Evolutionary conservation across 805 yeast genomes (phyloP), one percentile per base, ranked within the genome.

Genomic region (Yamadazyma phyllophila): DNA sequence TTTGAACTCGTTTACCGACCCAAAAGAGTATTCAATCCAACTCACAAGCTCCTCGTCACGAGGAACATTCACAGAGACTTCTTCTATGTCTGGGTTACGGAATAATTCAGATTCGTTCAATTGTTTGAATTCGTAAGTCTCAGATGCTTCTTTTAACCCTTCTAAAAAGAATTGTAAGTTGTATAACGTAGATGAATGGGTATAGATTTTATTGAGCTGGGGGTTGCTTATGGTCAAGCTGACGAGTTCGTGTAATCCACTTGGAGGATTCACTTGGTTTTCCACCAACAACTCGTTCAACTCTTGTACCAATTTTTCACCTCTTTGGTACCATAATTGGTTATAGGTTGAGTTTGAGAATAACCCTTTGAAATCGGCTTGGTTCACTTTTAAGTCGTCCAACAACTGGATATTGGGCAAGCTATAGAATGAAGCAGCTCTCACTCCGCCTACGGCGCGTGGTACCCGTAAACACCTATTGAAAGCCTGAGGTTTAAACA

Each of bases 1-100:
- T 54, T 85, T 77, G 61, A 94, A 83, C 61, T 89, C 95, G 12
- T 76, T 79, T 8, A 88, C 50, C 0, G 91, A 81, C 6, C 96
- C 96, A 65, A 90, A 90, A 2, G 84, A 78, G 35, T 73, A 67
- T 15, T 66, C 65, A 24, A 88, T 71, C 67, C 85, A 78, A 20
- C 67, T 61, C 16, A 61, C 60, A 39, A 81, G 64, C 12, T 61
- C 60, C 47, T 59, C 59, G 52, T 66, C 63, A 7, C 51, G 46
- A 7, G 73, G 74, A 37, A 54, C 67, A 41, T 71, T 70, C 13
- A 50, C 48, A 35, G 71, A 68, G 3, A 55, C 59, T 24, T 63
- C 61, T 2, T 27, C 36, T 10, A 51, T 45, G 30, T 61, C 53
- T 2, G 85, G 85, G 7, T 78, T 71, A 41, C 68, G 59, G 27